Evolutionary conservation across 352 stramenopile species (phyloP).

Genomic region (Peronospora destructor): DNA sequence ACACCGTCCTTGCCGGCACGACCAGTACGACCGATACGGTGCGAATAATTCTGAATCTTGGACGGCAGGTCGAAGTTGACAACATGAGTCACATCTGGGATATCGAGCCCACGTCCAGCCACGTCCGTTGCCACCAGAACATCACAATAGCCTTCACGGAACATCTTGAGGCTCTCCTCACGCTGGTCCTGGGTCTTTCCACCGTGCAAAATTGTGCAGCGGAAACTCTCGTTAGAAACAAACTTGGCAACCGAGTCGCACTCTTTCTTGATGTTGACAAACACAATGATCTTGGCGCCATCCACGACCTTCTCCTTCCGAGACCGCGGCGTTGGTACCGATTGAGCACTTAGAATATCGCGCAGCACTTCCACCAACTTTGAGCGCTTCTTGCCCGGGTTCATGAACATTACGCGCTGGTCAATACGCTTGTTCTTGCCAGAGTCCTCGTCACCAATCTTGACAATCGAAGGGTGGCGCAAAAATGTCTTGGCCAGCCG

Average conservation of each 20-base stretch:
- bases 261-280: constrained; percentile 99
- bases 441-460: constrained; percentile 96
- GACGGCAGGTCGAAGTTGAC: constrained; percentile 98
- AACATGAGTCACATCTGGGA: constrained; percentile 96
- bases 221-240: constrained; percentile 87
- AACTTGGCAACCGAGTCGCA: constrained; percentile 93
- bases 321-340: constrained; percentile 32
- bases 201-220: constrained; percentile 93
- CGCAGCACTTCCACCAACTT: constrained; percentile 82
- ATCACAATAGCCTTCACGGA: constrained; percentile 85
- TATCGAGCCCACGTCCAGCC: constrained; percentile 95
- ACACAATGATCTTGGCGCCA: constrained; percentile 97
- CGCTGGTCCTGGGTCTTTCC: constrained; percentile 95
- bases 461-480: constrained; percentile 94
- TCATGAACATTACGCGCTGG: constrained; percentile 93
- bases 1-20: constrained; percentile 95
- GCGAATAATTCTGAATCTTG: constrained; percentile 97
- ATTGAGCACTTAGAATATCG: constrained; percentile 72
- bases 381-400: constrained; percentile 86
- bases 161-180: constrained; percentile 88
- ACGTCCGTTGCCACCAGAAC: constrained; percentile 92
- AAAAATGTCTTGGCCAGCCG: constrained; percentile 95
- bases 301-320: constrained; percentile 70
- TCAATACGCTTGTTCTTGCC: constrained; percentile 98
- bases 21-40: constrained; percentile 97